Evolutionary conservation across 129 eudicot genomes (phyloP).

Genomic region (Tagetes erecta): DNA sequence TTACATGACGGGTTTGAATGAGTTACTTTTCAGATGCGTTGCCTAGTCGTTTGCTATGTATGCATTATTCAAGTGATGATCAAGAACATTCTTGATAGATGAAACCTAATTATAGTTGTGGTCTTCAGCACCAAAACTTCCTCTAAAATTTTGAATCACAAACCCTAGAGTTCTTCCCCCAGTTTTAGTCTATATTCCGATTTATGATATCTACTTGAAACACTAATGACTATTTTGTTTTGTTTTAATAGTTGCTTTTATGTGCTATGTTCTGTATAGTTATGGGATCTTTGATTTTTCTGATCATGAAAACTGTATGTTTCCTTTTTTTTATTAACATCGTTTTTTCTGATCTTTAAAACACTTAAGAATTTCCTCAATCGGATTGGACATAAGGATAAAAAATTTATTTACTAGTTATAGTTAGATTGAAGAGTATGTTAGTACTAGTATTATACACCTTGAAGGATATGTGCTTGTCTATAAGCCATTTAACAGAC

Average conservation of each 20-base stretch:
- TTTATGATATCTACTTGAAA: neutral
- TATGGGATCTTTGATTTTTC: neutral
- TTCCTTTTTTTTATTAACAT: neutral
- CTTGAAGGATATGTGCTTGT: neutral
- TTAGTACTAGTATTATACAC: neutral
- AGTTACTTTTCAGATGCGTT: neutral
- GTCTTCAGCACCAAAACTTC: neutral
- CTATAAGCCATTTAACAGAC: neutral
- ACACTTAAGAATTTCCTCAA: neutral
- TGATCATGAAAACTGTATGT: neutral
- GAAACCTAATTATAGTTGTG: slow-evolving; percentile 3
- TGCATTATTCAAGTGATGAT: neutral
- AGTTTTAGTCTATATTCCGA: neutral
- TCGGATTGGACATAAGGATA: neutral
- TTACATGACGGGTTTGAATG: slow-evolving; percentile 4
- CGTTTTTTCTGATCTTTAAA: neutral
- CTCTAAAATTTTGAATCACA: neutral
- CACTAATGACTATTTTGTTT: neutral
- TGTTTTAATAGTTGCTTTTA: neutral
- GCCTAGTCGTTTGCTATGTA: neutral
- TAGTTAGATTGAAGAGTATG: neutral
- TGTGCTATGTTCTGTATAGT: neutral
- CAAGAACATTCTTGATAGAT: neutral
- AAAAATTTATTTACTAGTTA: neutral
- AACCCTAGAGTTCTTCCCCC: neutral